Evolutionary conservation across 441 rosid species (phyloP), one percentile per base, ranked within the genome.

Genomic region (Erodium trifolium): DNA sequence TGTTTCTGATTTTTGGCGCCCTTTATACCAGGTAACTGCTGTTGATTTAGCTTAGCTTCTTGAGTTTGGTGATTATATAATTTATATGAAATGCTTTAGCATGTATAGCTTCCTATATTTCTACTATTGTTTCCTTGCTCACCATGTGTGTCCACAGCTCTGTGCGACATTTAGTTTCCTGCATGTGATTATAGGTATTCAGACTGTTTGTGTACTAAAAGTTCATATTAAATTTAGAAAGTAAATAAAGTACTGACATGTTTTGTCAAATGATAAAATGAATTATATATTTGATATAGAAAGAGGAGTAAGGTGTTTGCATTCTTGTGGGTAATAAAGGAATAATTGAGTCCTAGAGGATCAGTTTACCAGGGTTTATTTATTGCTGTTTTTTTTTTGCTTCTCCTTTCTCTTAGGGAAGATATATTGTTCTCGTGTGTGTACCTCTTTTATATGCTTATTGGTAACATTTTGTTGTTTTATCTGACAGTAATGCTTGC

Each of bases 1-100:
- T 73, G 80, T 94, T 78, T 88, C 97, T 65, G 99, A 94, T 81
- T 86, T 82, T 75, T 94, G 98, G 98, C 97, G 97, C 68, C 99
- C 99, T 59, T 73, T 90, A 43, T 94, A 88, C 78, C 98, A 91
- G 94, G 98, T 89, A 72, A 35, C 35, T 37, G 37, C 47, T 79
- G 60, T 41, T 37, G 3, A 39, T 23, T 65, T 67, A 66, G 51
- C 66, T 34, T 59, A 66, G 41, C 63, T 34, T 49, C 65, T 73
- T 63, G 35, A 23, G 4, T 37, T 62, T 19, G 34, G 8, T 19
- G n/a, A 8, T 2, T 19, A 2, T 23, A 59, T 59, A 59, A 59
- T 8, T 59, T 19, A 8, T 59, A 59, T 9, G 34, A 59, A 16
- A 59, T 19, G 64, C 13, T 18, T 18, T 18, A 23, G 13, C 27